These are phyloP conservation scores for Ophiostoma piceae DNA, from an alignment of 2,329 filamentous ascomycete genomes.

Conservation along the genomic window DNA sequence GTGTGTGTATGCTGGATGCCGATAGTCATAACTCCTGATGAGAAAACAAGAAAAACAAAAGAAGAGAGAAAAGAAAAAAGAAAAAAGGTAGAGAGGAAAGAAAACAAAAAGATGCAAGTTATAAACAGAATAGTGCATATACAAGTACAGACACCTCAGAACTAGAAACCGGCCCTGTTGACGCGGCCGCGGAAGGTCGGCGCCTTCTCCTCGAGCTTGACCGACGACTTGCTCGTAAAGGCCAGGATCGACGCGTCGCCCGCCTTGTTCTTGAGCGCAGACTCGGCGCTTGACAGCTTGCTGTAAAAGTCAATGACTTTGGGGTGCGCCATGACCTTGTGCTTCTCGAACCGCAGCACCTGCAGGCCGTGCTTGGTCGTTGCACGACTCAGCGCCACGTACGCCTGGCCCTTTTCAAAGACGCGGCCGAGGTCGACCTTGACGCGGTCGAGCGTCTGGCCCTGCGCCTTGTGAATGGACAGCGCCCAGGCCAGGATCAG, in stretches of 20 bases:
- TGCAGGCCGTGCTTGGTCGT: constrained; percentile 82
- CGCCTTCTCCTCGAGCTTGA: constrained; percentile 36
- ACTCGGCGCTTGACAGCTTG: constrained; percentile 68
- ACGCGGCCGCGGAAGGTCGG: background rate
- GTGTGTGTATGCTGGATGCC: constrained; percentile 5
- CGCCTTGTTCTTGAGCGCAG: constrained; percentile 33
- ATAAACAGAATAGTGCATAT: background rate
- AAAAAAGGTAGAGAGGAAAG: background rate
- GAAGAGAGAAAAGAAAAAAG: background rate
- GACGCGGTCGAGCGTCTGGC: constrained; percentile 87
- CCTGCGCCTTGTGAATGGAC: constrained; percentile 96
- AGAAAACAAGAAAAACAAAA: background rate
- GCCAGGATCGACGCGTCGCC: constrained; percentile 37
- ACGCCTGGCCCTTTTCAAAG: constrained; percentile 96
- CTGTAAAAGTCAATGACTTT: constrained; percentile 81
- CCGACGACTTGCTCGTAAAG: constrained; percentile 36
- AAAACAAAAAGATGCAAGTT: background rate
- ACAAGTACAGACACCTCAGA: background rate
- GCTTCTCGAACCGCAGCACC: constrained; percentile 80
- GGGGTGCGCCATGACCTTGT: constrained; percentile 90
- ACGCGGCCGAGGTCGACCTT: constrained; percentile 89
- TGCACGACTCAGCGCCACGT: constrained; percentile 90
- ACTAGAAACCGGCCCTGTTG: background rate
- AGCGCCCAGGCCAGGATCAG: constrained; percentile 95
- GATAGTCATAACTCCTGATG: background rate